Conservation (phyloP, 305 asterid genomes). For the Fraxinus paxiana region DNA sequence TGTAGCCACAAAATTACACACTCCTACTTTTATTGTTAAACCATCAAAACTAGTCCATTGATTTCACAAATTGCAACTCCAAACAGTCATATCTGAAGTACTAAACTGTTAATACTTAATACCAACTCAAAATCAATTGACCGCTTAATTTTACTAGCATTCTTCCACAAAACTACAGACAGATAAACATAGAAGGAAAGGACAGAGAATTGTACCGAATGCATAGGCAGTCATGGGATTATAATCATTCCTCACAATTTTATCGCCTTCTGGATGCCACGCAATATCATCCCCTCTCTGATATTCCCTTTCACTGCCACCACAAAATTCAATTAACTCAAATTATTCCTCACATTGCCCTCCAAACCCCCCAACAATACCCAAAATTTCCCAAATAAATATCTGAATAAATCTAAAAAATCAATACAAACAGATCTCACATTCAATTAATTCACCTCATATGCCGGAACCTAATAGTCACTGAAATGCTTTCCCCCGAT, state of each 20-base stretch:
- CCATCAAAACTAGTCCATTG: background rate
- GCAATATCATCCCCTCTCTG: constrained; percentile 90
- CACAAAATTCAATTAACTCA: constrained; percentile 22
- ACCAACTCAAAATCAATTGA: background rate
- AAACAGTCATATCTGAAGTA: background rate
- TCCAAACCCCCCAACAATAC: constrained; percentile 31
- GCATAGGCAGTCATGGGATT: constrained; percentile 85
- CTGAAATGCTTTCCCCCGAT: constrained; percentile 90
- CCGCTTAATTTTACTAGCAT: background rate
- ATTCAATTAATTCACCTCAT: constrained; percentile 55
- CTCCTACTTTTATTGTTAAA: background rate
- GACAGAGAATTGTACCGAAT: constrained; percentile 50
- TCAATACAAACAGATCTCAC: constrained; percentile 46
- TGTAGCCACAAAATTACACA: background rate
- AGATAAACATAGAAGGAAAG: background rate
- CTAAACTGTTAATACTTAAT: background rate
- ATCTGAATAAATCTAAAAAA: constrained; percentile 23
- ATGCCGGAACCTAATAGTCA: constrained; percentile 91
- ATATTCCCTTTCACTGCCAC: constrained; percentile 82
- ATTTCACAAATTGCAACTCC: constrained; percentile 6
- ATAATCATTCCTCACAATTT: constrained; percentile 74
- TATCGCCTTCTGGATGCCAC: constrained; percentile 86
- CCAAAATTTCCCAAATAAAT: constrained; percentile 21
- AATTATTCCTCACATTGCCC: constrained; percentile 26
- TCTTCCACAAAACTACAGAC: background rate